phyloP scores from a whole-genome alignment of 1,139 yeast species.

The Yamadazyma siamensis region DNA sequence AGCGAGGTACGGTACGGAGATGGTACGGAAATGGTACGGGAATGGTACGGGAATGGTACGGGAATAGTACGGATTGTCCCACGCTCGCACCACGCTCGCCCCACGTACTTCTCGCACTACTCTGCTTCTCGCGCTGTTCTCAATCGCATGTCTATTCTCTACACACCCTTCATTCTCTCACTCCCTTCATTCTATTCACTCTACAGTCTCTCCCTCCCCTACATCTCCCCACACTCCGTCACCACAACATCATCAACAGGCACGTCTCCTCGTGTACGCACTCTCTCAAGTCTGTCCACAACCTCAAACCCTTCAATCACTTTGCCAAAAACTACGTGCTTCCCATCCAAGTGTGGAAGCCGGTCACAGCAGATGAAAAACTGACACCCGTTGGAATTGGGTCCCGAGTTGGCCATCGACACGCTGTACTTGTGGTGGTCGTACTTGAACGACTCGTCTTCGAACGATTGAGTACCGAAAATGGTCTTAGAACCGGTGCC shows the following conservation, averaged over 20 bases:
- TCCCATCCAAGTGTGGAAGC: conserved; percentile 37
- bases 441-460: conserved; percentile 31
- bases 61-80: too few relatives aligned
- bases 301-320: conserved; percentile 32
- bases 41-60: too few relatives aligned
- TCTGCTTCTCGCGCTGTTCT: too few relatives aligned
- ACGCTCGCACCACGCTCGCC: too few relatives aligned
- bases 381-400: conserved; percentile 33
- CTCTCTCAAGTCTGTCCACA: conserved; percentile 12
- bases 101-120: too few relatives aligned
- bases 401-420: conserved; percentile 36
- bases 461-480: conserved; percentile 19
- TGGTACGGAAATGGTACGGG: too few relatives aligned
- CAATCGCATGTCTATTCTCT: neutral
- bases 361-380: conserved; percentile 29
- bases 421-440: conserved; percentile 23
- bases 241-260: conserved; percentile 22
- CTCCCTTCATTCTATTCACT: conserved; percentile 1
- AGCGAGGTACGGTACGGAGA: neutral
- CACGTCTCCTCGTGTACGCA: conserved; percentile 21
- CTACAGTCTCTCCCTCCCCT: conserved; percentile 2
- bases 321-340: conserved; percentile 56
- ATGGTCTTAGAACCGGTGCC: conserved; percentile 41
- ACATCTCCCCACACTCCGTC: conserved; percentile 37
- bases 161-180: conserved; percentile 1